A percentile compares a stretch with the other conserved stretches of the same genome.
These are phyloP conservation scores for Madurella mycetomatis DNA, from an alignment of 2,329 filamentous ascomycete species.

Conservation along the genomic window DNA sequence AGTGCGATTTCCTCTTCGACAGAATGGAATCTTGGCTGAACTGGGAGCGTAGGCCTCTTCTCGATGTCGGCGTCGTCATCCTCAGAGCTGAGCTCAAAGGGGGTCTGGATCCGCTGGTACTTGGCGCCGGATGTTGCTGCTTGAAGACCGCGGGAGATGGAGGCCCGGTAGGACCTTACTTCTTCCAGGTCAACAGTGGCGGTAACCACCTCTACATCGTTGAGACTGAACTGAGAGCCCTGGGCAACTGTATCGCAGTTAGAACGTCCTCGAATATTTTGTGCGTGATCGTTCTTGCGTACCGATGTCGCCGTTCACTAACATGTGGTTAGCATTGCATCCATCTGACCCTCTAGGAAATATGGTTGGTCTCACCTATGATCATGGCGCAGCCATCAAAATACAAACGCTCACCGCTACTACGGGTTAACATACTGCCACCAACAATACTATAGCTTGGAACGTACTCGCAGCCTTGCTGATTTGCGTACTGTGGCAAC, in stretches of 20 bases:
- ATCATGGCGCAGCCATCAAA: constrained; percentile 63
- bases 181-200: constrained; percentile 69
- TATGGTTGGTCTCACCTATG: constrained; percentile 29
- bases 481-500: constrained; percentile 52
- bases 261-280: constrained; percentile 9
- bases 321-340: not conserved
- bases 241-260: constrained; percentile 62
- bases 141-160: constrained; percentile 54
- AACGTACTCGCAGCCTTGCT: constrained; percentile 45
- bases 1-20: constrained; percentile 65
- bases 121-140: constrained; percentile 41
- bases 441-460: no score
- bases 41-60: constrained; percentile 29
- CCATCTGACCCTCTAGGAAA: no score
- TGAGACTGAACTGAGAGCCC: constrained; percentile 60
- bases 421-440: constrained; percentile 42
- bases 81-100: constrained; percentile 32
- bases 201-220: constrained; percentile 61
- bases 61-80: constrained; percentile 31
- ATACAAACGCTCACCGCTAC: constrained; percentile 52
- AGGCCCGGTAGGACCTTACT: constrained; percentile 58
- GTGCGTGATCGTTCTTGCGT: not conserved
- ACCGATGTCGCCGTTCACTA: constrained; percentile 44
- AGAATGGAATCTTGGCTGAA: constrained; percentile 48
- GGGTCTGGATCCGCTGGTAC: constrained; percentile 43